Evolutionary conservation across 768 basidiomycete genomes (phyloP).

Genomic region (Naematelia encephala): DNA sequence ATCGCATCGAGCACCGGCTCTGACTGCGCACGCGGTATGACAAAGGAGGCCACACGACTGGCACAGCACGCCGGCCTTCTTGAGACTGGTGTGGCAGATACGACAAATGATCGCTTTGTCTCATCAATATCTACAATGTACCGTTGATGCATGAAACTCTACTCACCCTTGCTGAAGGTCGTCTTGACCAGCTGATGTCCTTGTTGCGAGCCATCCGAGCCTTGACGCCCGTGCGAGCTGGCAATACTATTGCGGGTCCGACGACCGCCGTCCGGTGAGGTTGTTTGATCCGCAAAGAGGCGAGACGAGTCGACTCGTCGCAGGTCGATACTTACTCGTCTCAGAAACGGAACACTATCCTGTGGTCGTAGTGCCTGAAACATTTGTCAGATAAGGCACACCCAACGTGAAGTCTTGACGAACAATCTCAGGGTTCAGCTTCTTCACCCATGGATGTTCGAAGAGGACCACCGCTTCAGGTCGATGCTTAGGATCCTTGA

Average conservation of each 20-base stretch:
- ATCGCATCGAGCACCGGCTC: conserved; percentile 22
- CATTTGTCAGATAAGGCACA: conserved; percentile 1
- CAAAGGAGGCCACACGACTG: conserved; percentile 84
- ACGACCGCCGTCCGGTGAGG: conserved; percentile 25
- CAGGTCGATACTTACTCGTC: conserved; percentile 81
- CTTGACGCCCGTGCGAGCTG: conserved; percentile 53
- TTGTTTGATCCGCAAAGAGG: conserved; percentile 21
- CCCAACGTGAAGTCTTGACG: conserved; percentile 14
- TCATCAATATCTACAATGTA: not conserved
- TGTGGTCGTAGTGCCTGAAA: conserved; percentile 72
- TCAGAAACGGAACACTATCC: conserved; percentile 91
- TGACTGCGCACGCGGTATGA: conserved; percentile 56
- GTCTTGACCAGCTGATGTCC: conserved; percentile 87
- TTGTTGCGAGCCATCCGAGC: conserved; percentile 52
- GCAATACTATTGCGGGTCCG: conserved; percentile 50
- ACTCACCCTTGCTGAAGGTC: conserved; percentile 84
- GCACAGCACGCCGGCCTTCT: conserved; percentile 83
- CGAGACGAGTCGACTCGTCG: conserved; percentile 61
- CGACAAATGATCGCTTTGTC: conserved; percentile 75
- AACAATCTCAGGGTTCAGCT: conserved; percentile 75
- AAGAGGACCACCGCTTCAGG: conserved; percentile 80
- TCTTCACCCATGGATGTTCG: conserved; percentile 86
- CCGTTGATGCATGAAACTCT: not conserved
- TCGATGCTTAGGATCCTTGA: conserved; percentile 78
- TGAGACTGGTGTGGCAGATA: conserved; percentile 73